A percentile compares a stretch with the other conserved stretches of the same genome.
Evolutionary conservation across 2,329 filamentous ascomycete species (phyloP).

Genomic region (Xylaria sp.): DNA sequence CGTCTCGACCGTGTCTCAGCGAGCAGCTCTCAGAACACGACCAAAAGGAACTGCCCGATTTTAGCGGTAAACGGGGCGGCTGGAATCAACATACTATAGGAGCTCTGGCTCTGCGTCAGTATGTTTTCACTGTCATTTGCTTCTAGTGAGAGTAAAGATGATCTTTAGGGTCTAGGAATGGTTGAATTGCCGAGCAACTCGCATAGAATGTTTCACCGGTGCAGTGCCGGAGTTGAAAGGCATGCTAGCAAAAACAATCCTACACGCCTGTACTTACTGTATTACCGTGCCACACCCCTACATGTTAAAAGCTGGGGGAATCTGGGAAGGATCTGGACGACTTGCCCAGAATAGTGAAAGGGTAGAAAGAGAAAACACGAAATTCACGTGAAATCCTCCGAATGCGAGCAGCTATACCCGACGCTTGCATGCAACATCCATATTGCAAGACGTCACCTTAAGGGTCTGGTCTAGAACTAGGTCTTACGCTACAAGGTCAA

Average conservation of each 20-base stretch:
- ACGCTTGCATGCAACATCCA: not conserved
- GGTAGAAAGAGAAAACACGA: too few relatives aligned
- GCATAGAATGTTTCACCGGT: not conserved
- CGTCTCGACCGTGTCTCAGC: too few relatives aligned
- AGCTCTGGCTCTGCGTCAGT: not conserved
- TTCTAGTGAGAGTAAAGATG: not conserved
- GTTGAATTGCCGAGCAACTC: not conserved
- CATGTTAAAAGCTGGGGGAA: not conserved
- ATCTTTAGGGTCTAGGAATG: not conserved
- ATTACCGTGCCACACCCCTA: conserved; percentile 2
- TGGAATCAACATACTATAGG: not conserved
- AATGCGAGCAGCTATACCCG: not conserved
- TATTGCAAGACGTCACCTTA: not conserved
- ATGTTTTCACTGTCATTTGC: too few relatives aligned
- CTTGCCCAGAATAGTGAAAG: not conserved
- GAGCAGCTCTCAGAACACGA: too few relatives aligned
- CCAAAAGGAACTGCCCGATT: conserved; percentile 16
- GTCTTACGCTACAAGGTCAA: not conserved
- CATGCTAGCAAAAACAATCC: not conserved
- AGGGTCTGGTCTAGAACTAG: not conserved
- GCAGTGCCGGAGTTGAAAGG: not conserved
- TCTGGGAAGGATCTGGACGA: not conserved
- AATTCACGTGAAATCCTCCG: not conserved
- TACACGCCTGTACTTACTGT: not conserved
- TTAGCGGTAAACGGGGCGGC: not conserved